Percentiles rank a stretch among this genome's conserved stretches.
These are phyloP conservation scores for Oenanthe javanica DNA, from an alignment of 140 eudicot genomes.

Conservation along the genomic window DNA sequence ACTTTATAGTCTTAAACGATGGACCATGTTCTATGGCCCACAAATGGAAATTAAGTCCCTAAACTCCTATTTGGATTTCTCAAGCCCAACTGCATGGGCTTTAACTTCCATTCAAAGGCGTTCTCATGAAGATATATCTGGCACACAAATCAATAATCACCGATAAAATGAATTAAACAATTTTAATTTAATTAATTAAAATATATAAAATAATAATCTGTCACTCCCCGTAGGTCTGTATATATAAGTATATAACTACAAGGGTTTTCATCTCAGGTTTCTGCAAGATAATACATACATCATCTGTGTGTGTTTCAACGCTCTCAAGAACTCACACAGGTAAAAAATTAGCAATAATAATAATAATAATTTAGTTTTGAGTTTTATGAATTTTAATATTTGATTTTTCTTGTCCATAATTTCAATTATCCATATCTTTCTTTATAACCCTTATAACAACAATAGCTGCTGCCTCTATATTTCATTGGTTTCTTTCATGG, in stretches of 20 bases:
- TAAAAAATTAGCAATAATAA: not conserved
- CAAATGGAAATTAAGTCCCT: not conserved
- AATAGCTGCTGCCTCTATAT: constrained; percentile 8
- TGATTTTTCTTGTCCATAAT: constrained; percentile 53
- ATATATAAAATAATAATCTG: not conserved
- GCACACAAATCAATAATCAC: not conserved
- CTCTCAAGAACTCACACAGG: not conserved
- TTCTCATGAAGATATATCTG: not conserved
- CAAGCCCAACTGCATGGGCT: not conserved
- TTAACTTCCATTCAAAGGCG: not conserved
- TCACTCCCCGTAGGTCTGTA: not conserved
- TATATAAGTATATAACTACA: not conserved
- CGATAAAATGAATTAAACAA: not conserved
- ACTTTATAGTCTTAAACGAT: not conserved
- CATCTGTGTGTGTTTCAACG: not conserved
- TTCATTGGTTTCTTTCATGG: constrained; percentile 2
- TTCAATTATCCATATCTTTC: constrained; percentile 38
- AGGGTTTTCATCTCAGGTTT: not conserved
- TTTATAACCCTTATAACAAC: constrained; percentile 19
- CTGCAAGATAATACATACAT: not conserved
- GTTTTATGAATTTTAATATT: not conserved
- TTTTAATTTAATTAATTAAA: not conserved
- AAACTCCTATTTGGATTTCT: not conserved
- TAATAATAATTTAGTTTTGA: not conserved
- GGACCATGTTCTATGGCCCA: not conserved